phyloP scores from a whole-genome alignment of 2,329 filamentous ascomycete species.

The Dactylonectria estremocensis region DNA sequence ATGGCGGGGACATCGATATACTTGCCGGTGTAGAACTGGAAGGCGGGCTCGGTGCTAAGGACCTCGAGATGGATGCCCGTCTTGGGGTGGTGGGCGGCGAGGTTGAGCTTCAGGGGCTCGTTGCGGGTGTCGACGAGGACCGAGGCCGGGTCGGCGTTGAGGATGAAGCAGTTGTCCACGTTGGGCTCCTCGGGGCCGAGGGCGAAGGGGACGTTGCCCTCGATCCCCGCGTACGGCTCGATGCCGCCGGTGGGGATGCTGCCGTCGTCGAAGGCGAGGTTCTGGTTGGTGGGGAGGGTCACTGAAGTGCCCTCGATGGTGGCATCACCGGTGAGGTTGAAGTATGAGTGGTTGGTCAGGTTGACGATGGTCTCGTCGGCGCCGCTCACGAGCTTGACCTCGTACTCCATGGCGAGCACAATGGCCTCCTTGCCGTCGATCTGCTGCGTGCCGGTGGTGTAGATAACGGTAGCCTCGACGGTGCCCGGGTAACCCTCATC shows the following conservation, averaged over 20 bases:
- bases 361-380: conserved; percentile 93
- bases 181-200: conserved; percentile 80
- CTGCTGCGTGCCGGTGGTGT: conserved; percentile 80
- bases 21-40: conserved; percentile 96
- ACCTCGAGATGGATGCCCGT: conserved; percentile 88
- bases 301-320: conserved; percentile 73
- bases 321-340: conserved; percentile 71
- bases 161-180: conserved; percentile 92
- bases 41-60: conserved; percentile 91
- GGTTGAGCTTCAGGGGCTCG: conserved; percentile 75
- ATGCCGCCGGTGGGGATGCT: conserved; percentile 83
- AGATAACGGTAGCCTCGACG: conserved; percentile 83
- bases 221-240: conserved; percentile 74
- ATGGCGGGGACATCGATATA: conserved; percentile 83
- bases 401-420: conserved; percentile 89
- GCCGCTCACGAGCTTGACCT: conserved; percentile 84
- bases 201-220: conserved; percentile 77
- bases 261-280: conserved; percentile 81
- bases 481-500: conserved; percentile 94
- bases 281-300: conserved; percentile 74
- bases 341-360: conserved; percentile 95
- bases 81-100: conserved; percentile 80
- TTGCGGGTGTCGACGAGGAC: conserved; percentile 78
- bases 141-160: conserved; percentile 73
- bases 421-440: conserved; percentile 74